These are phyloP conservation scores for Umbellularia californica DNA, from an alignment of 164 flowering plant species.

Conservation along the genomic window DNA sequence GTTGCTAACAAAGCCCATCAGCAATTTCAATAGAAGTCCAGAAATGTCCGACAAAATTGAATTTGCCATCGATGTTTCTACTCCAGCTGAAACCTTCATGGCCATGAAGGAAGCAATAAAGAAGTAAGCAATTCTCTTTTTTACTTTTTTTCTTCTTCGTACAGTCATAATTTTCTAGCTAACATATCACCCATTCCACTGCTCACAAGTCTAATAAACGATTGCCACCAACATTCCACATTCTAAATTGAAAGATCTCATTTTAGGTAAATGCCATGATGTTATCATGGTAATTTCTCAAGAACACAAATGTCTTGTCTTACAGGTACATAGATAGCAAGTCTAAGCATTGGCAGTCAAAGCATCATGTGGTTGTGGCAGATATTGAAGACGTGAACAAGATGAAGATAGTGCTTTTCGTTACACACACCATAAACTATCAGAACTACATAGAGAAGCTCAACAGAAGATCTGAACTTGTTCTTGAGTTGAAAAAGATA, in stretches of 20 bases:
- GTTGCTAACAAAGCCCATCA: slow-evolving; percentile 27
- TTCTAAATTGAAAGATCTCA: no score
- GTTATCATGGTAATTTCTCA: background rate
- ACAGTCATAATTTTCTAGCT: no score
- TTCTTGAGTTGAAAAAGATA: slow-evolving; percentile 43
- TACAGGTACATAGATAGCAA: slow-evolving; percentile 52
- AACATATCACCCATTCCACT: no score
- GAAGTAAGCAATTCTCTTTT: slow-evolving; percentile 23
- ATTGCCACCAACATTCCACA: no score
- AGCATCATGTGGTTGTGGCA: slow-evolving; percentile 33
- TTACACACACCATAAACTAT: slow-evolving; percentile 52
- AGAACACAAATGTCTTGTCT: background rate
- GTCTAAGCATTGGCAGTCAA: slow-evolving; percentile 47
- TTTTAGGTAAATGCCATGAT: background rate
- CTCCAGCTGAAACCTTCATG: slow-evolving; percentile 18
- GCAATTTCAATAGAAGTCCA: slow-evolving; percentile 37
- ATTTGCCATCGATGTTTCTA: slow-evolving; percentile 25
- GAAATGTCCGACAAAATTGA: slow-evolving; percentile 28
- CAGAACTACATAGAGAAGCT: slow-evolving; percentile 41
- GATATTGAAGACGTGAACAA: slow-evolving; percentile 44
- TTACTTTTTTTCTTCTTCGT: background rate
- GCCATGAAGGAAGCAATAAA: slow-evolving; percentile 38
- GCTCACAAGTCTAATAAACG: no score
- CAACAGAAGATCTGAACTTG: slow-evolving; percentile 36
- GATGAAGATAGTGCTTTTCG: slow-evolving; percentile 38